Conservation (phyloP, 2,329 filamentous ascomycete species). For the Alternaria sp. region DNA sequence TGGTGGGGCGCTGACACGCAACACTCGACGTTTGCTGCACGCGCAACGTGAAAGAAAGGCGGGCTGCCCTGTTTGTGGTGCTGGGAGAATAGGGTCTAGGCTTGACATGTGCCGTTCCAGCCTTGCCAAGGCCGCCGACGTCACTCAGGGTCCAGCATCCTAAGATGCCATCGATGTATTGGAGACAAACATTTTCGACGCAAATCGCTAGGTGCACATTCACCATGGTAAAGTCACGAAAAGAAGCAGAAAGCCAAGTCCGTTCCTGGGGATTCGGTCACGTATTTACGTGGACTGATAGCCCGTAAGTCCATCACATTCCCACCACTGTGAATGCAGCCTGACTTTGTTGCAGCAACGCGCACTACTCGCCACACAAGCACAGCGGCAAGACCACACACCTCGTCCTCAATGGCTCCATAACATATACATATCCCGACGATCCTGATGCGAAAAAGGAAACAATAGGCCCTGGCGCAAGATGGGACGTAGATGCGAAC, state of each 20-base stretch:
- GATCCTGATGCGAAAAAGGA: slow-evolving; percentile 64
- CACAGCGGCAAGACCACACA: slow-evolving; percentile 73
- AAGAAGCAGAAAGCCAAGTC: slow-evolving; percentile 67
- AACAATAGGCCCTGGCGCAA: slow-evolving; percentile 66
- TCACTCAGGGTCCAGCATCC: slow-evolving; percentile 28
- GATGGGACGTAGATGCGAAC: slow-evolving; percentile 72
- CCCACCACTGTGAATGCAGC: neutral
- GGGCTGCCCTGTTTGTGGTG: slow-evolving; percentile 9
- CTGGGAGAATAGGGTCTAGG: neutral
- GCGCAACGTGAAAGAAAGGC: neutral
- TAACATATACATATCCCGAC: slow-evolving; percentile 73
- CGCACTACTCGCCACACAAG: slow-evolving; percentile 72
- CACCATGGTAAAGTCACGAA: slow-evolving; percentile 52
- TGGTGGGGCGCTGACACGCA: slow-evolving; percentile 20
- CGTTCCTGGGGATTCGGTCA: slow-evolving; percentile 73
- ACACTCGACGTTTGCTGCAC: slow-evolving; percentile 12
- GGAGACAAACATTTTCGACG: neutral
- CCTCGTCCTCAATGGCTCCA: slow-evolving; percentile 69
- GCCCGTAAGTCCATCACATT: slow-evolving; percentile 62
- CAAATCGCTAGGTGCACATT: neutral
- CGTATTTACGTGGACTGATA: slow-evolving; percentile 77
- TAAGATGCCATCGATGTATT: neutral
- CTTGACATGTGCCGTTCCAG: slow-evolving; percentile 8
- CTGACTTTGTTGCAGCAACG: slow-evolving; percentile 59
- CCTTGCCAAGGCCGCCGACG: slow-evolving; percentile 24